Conservation (phyloP, 768 basidiomycete genomes). For the Xerocomellus chrysenteron region DNA sequence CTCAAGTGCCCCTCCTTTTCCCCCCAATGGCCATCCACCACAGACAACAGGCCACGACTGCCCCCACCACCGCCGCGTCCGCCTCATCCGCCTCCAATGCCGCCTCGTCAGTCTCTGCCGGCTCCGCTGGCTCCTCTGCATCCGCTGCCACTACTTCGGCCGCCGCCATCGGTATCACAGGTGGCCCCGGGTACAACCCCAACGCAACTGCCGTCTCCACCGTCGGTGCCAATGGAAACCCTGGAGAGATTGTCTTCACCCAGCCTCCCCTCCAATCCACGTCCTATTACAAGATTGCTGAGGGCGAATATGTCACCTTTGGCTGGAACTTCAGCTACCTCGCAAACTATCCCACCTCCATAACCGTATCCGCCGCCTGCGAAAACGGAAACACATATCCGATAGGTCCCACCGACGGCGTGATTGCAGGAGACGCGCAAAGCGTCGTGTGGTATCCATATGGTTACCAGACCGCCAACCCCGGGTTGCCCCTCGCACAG, state of each 20-base stretch:
- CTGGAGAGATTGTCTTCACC: constrained; percentile 51
- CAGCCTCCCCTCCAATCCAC: constrained; percentile 57
- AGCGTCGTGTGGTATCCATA: constrained; percentile 60
- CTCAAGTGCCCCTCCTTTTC: neutral
- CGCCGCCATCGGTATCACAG: constrained; percentile 21
- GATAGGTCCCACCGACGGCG: constrained; percentile 55
- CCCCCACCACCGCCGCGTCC: constrained; percentile 3
- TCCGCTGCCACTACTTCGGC: constrained; percentile 1
- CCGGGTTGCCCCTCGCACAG: constrained; percentile 55
- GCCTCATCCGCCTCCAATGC: neutral
- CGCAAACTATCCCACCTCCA: constrained; percentile 46
- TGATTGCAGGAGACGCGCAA: constrained; percentile 51
- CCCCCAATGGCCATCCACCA: constrained; percentile 17
- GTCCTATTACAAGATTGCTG: constrained; percentile 68
- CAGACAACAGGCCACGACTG: constrained; percentile 23
- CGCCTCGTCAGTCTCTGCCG: neutral
- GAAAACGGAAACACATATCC: constrained; percentile 70
- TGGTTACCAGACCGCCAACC: constrained; percentile 49
- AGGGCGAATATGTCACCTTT: constrained; percentile 56
- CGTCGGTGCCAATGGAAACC: constrained; percentile 38
- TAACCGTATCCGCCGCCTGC: constrained; percentile 66
- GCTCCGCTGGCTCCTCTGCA: constrained; percentile 1
- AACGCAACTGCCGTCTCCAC: constrained; percentile 17
- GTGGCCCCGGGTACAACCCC: constrained; percentile 26
- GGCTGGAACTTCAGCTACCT: constrained; percentile 74